phyloP scores from a whole-genome alignment of 2,329 filamentous ascomycete species.

The Penicillium sp. region DNA sequence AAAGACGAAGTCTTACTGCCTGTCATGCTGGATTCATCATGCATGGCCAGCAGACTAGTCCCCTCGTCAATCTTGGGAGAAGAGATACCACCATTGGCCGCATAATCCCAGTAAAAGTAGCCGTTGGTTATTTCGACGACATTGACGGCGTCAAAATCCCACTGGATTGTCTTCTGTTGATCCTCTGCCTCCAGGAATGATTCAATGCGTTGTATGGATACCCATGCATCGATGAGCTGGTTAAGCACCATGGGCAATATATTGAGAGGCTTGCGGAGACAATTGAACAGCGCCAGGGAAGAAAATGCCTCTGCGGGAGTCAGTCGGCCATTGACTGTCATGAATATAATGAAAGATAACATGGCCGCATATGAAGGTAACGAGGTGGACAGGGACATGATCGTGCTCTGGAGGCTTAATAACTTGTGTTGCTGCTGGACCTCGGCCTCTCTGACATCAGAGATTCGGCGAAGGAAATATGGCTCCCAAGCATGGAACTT shows the following conservation, averaged over 20 bases:
- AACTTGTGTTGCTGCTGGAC: background rate
- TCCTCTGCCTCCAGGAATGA: background rate
- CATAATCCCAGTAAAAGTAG: background rate
- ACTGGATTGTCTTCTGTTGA: background rate
- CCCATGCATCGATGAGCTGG: background rate
- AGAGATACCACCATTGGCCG: background rate
- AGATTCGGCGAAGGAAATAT: background rate
- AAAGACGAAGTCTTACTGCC: background rate
- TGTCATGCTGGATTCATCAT: background rate
- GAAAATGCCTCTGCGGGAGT: background rate
- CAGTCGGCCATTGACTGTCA: background rate
- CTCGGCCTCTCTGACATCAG: background rate
- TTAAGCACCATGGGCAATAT: background rate
- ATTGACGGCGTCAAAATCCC: background rate
- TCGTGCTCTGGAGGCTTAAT: background rate
- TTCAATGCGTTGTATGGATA: background rate
- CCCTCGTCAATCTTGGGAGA: background rate
- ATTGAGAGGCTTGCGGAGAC: background rate
- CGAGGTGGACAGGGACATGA: background rate
- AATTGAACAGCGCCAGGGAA: background rate
- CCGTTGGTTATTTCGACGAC: background rate
- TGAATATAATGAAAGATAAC: background rate
- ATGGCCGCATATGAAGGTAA: background rate
- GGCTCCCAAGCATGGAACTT: background rate
- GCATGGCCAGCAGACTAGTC: background rate